Conservation (phyloP, 2,329 filamentous ascomycete species). For the Penicillium hesseltinei region DNA sequence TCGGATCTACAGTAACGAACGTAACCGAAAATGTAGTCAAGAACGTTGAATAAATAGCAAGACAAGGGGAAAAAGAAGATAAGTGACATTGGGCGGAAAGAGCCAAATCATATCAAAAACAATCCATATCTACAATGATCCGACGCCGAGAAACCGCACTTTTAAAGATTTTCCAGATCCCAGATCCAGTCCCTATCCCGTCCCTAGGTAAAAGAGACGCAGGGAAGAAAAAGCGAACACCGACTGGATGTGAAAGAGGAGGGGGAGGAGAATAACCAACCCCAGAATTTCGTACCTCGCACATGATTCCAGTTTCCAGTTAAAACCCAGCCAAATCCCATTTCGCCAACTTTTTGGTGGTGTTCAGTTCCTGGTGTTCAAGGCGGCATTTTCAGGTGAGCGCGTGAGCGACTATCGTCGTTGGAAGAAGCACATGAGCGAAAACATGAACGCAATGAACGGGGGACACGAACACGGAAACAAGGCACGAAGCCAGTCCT, state of each 20-base stretch:
- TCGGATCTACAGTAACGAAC: slow-evolving; percentile 1
- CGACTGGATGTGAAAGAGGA: slow-evolving; percentile 13
- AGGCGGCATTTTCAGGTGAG: not conserved
- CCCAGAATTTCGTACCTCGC: not conserved
- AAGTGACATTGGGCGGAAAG: slow-evolving; percentile 17
- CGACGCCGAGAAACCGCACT: slow-evolving; percentile 26
- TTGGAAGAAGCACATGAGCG: not conserved
- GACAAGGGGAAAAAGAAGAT: slow-evolving; percentile 10
- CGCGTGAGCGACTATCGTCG: not conserved
- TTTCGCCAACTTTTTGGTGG: not conserved
- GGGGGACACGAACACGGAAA: slow-evolving; percentile 29
- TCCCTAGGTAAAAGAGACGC: not conserved
- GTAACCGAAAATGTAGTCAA: not conserved
- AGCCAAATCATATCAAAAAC: slow-evolving; percentile 19
- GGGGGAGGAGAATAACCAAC: not conserved
- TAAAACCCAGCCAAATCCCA: not conserved
- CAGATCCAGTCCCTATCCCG: slow-evolving; percentile 6
- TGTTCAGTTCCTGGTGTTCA: not conserved
- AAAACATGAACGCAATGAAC: slow-evolving; percentile 8
- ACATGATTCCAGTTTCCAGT: not conserved
- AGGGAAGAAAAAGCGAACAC: slow-evolving; percentile 10
- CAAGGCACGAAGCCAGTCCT: slow-evolving; percentile 17
- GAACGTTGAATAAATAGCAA: not conserved
- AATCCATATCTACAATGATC: slow-evolving; percentile 29
- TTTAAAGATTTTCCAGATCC: slow-evolving; percentile 19